Percentiles rank a stretch among this genome's conserved stretches.
These are phyloP conservation scores for Massarina eburnea DNA, from an alignment of 2,329 filamentous ascomycete genomes.

Conservation along the genomic window DNA sequence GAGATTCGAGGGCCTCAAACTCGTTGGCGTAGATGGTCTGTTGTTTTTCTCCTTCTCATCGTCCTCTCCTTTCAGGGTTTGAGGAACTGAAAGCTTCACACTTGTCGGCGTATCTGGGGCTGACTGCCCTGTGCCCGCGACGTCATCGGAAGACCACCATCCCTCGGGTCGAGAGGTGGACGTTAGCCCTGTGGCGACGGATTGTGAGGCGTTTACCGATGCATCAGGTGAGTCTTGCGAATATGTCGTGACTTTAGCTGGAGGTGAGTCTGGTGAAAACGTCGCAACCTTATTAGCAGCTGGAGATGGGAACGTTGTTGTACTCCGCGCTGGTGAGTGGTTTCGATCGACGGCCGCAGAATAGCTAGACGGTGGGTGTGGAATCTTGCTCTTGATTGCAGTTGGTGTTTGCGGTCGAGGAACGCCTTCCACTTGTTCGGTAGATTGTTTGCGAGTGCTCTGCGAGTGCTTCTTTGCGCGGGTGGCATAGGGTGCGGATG, in stretches of 20 bases:
- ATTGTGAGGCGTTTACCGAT: constrained; percentile 31
- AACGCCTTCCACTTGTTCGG: constrained; percentile 8
- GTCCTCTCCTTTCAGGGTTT: not conserved
- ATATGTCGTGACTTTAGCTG: constrained; percentile 5
- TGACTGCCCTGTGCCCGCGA: constrained; percentile 34
- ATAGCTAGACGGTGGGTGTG: constrained; percentile 17
- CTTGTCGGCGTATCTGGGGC: constrained; percentile 13
- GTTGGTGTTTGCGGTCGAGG: constrained; percentile 16
- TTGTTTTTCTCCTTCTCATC: not conserved
- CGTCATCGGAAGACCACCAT: constrained; percentile 44
- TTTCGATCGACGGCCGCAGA: constrained; percentile 17
- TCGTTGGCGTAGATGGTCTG: too few relatives aligned
- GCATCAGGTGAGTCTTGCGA: constrained; percentile 21
- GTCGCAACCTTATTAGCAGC: constrained; percentile 13
- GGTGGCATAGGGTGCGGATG: constrained; percentile 20
- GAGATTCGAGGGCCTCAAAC: too few relatives aligned
- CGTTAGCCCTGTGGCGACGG: constrained; percentile 31
- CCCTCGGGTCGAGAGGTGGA: constrained; percentile 40
- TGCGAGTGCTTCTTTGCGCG: constrained; percentile 26
- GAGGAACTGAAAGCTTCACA: not conserved
- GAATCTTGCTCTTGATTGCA: constrained; percentile 19
- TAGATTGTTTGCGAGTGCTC: constrained; percentile 11
- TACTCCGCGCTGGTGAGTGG: constrained; percentile 19
- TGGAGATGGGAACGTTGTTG: constrained; percentile 26
- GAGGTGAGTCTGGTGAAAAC: constrained; percentile 18